Percentiles rank a stretch among this genome's conserved stretches.
Evolutionary conservation across 2,329 filamentous ascomycete species (phyloP).

Genomic region (Rhexocercosporidium sp.): DNA sequence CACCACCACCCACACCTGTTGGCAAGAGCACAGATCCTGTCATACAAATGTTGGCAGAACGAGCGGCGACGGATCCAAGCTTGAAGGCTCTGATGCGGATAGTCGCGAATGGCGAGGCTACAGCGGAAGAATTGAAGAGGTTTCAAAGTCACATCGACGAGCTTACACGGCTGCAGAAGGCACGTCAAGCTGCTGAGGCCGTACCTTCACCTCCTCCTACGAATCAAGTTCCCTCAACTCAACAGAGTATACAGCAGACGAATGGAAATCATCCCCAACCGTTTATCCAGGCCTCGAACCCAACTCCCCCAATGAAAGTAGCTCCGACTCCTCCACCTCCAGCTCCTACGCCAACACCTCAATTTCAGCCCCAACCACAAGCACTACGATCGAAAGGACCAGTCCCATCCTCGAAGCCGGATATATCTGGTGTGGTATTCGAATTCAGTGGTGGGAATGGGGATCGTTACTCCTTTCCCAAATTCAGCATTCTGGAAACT

Average conservation of each 20-base stretch:
- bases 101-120: slow-evolving; percentile 77
- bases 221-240: slow-evolving; percentile 28
- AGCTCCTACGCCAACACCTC: slow-evolving; percentile 25
- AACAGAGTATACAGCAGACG: slow-evolving; percentile 12
- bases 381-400: slow-evolving; percentile 66
- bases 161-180: slow-evolving; percentile 68
- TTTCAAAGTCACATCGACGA: slow-evolving; percentile 85
- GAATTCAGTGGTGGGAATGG: slow-evolving; percentile 71
- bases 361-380: slow-evolving; percentile 50
- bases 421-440: slow-evolving; percentile 70
- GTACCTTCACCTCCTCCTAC: slow-evolving; percentile 26
- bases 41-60: slow-evolving; percentile 78
- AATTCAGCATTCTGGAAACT: slow-evolving; percentile 77
- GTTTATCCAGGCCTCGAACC: slow-evolving; percentile 28
- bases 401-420: slow-evolving; percentile 58
- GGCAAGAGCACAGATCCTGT: slow-evolving; percentile 69
- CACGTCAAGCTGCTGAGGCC: slow-evolving; percentile 55
- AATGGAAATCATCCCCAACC: slow-evolving; percentile 29
- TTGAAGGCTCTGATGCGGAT: slow-evolving; percentile 83
- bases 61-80: slow-evolving; percentile 73
- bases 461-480: slow-evolving; percentile 80
- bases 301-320: slow-evolving; percentile 31
- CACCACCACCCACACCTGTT: slow-evolving; percentile 31
- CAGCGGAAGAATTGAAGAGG: slow-evolving; percentile 70
- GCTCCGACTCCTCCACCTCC: slow-evolving; percentile 8